phyloP scores from a whole-genome alignment of 257 asterid species.

The Apocynum venetum region DNA sequence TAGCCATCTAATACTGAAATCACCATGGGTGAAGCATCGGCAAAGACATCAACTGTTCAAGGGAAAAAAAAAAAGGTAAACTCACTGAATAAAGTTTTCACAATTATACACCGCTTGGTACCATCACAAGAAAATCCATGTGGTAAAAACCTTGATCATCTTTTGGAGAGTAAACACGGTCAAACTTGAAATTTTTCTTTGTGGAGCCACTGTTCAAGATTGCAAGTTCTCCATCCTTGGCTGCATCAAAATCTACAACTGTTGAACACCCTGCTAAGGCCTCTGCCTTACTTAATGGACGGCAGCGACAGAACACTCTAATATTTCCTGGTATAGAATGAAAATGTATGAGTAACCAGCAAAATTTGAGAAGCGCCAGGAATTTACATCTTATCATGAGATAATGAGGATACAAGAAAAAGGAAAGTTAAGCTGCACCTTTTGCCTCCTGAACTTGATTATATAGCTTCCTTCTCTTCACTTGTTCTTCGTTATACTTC shows the following conservation, averaged over 20 bases:
- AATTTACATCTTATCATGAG: not conserved
- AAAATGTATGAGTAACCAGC: constrained; percentile 9
- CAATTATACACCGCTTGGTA: not conserved
- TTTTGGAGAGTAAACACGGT: constrained; percentile 83
- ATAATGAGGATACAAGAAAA: not conserved
- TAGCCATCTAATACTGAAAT: constrained; percentile 93
- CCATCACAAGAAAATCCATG: not conserved
- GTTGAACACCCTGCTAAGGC: constrained; percentile 51
- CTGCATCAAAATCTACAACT: constrained; percentile 81
- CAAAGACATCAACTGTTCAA: constrained; percentile 72
- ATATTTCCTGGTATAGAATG: constrained; percentile 67
- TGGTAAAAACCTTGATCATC: constrained; percentile 73
- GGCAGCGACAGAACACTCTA: constrained; percentile 95
- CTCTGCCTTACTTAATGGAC: constrained; percentile 87
- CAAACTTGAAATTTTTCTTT: constrained; percentile 74
- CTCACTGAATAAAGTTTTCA: not conserved
- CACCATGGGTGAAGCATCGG: constrained; percentile 95
- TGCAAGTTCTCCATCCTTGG: constrained; percentile 94
- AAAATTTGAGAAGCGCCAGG: not conserved
- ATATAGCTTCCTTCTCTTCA: constrained; percentile 77
- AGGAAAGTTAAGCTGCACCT: constrained; percentile 38
- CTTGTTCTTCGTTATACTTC: constrained; percentile 90
- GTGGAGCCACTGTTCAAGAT: constrained; percentile 48
- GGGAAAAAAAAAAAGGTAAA: constrained; percentile 3
- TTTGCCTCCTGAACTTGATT: constrained; percentile 93